These are phyloP conservation scores for Phytophthora multivora DNA, from an alignment of 352 stramenopile species.

Conservation along the genomic window DNA sequence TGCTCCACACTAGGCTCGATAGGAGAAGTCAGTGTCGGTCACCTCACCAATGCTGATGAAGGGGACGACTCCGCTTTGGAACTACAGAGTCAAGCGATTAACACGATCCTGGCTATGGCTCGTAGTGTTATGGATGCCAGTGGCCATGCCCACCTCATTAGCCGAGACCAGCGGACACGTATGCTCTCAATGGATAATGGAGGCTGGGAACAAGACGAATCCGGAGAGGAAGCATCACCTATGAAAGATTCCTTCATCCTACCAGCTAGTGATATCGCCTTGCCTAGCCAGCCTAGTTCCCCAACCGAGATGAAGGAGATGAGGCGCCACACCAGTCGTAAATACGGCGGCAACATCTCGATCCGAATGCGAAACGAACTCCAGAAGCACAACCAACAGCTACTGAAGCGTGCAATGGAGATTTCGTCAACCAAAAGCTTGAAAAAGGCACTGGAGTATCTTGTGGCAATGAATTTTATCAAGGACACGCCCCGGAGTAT, in stretches of 20 bases:
- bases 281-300: slow-evolving; percentile 19
- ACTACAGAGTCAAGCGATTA: slow-evolving; percentile 73
- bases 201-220: slow-evolving; percentile 85
- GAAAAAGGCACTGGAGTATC: slow-evolving; percentile 87
- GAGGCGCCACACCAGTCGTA: slow-evolving; percentile 24
- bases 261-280: not conserved
- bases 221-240: slow-evolving; percentile 29
- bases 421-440: slow-evolving; percentile 82
- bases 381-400: slow-evolving; percentile 82
- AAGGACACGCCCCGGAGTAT: slow-evolving; percentile 90
- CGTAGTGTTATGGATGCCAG: slow-evolving; percentile 89
- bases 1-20: slow-evolving; percentile 77
- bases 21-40: slow-evolving; percentile 55
- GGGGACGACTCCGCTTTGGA: slow-evolving; percentile 41
- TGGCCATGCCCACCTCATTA: slow-evolving; percentile 87
- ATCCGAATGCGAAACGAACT: slow-evolving; percentile 85
- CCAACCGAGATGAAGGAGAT: slow-evolving; percentile 19
- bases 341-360: slow-evolving; percentile 60
- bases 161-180: slow-evolving; percentile 70
- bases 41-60: slow-evolving; percentile 35
- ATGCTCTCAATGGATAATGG: slow-evolving; percentile 85
- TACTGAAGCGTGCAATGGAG: slow-evolving; percentile 82
- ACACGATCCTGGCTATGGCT: slow-evolving; percentile 73
- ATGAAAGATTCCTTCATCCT: slow-evolving; percentile 15
- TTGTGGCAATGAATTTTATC: slow-evolving; percentile 88